Conservation (phyloP, 345 rosid genomes). For the Euclidium syriacum region DNA sequence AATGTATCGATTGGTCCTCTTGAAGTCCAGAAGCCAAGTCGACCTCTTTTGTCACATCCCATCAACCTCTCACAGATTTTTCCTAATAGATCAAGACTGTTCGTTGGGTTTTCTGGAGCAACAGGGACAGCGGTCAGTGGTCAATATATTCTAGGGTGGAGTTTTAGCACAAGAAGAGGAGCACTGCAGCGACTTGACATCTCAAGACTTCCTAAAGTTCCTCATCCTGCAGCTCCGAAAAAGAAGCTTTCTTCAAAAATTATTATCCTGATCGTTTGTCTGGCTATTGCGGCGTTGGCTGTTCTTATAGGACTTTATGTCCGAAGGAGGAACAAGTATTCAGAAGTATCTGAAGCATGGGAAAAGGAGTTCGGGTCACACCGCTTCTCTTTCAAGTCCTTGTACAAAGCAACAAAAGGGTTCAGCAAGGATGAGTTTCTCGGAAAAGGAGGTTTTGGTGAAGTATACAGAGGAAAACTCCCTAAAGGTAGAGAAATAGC, state of each 20-base stretch:
- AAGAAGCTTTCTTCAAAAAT: conserved; percentile 2
- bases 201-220: conserved; percentile 50
- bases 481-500: conserved; percentile 43
- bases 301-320: conserved; percentile 21
- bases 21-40: conserved; percentile 29
- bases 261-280: conserved; percentile 16
- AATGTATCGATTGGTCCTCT: conserved; percentile 46
- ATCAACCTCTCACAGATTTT: conserved; percentile 38
- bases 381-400: conserved; percentile 48
- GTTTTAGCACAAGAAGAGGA: conserved; percentile 43
- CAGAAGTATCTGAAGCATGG: conserved; percentile 59
- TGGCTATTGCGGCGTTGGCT: conserved; percentile 12
- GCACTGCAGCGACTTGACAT: conserved; percentile 33
- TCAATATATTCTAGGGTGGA: conserved; percentile 64
- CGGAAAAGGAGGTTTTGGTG: conserved; percentile 64
- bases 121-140: conserved; percentile 35
- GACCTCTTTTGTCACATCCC: conserved; percentile 45
- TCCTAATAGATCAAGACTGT: conserved; percentile 27
- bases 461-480: conserved; percentile 50
- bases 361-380: conserved; percentile 55
- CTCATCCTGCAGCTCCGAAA: conserved; percentile 20
- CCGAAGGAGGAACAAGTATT: conserved; percentile 39
- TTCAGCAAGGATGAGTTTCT: conserved; percentile 45
- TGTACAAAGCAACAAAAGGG: conserved; percentile 56
- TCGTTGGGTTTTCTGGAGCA: conserved; percentile 65